Conservation (phyloP, 148 eudicot species). For the Silene conica region DNA sequence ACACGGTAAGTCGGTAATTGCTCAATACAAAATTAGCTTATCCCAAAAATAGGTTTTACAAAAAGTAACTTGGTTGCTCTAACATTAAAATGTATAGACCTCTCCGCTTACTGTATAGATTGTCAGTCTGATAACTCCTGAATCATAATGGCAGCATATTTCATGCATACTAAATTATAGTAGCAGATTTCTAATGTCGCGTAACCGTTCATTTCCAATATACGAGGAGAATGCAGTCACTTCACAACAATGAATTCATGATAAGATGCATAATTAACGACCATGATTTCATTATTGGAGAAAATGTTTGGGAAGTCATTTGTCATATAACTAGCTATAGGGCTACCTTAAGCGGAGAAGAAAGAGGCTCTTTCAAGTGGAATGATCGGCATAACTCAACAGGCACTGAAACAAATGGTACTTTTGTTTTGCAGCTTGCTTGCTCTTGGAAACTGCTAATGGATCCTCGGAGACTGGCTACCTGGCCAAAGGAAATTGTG, state of each 20-base stretch:
- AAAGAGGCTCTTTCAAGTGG: conserved; percentile 60
- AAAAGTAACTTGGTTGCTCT: not conserved
- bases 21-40: not conserved
- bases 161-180: not conserved
- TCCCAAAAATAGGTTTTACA: not conserved
- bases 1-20: not conserved
- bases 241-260: not conserved
- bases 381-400: conserved; percentile 75
- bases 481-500: conserved; percentile 40
- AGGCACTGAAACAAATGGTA: conserved; percentile 49
- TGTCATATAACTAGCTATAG: not conserved
- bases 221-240: not conserved
- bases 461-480: conserved; percentile 88
- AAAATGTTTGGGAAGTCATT: not conserved
- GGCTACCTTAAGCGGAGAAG: conserved; percentile 67
- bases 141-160: not conserved
- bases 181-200: not conserved
- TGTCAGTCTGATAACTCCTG: not conserved
- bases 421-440: conserved; percentile 66
- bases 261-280: not conserved
- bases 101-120: not conserved
- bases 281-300: not conserved
- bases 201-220: not conserved
- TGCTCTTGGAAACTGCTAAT: conserved; percentile 91
- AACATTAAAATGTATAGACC: not conserved